Percentiles rank a stretch among this genome's conserved stretches.
Conservation (phyloP, 305 asterid species). For the Fraxinus floribunda region DNA sequence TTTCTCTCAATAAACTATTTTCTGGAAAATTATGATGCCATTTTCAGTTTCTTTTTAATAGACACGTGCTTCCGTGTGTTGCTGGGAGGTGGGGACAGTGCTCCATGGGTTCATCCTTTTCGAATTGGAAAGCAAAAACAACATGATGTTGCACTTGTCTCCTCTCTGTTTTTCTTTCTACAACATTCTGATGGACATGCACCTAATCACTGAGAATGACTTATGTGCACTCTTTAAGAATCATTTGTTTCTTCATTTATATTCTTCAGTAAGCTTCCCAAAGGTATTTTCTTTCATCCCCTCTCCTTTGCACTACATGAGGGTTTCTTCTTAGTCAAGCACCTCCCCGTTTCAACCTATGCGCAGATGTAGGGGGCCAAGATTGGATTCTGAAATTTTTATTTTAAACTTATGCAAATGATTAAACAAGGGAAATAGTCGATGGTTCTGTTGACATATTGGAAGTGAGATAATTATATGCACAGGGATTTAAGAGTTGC, state of each 20-base stretch:
- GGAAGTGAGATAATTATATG: not conserved
- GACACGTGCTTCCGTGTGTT: not conserved
- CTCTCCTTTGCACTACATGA: not conserved
- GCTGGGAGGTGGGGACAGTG: not conserved
- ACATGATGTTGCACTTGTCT: not conserved
- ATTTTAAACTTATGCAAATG: not conserved
- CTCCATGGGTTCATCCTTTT: not conserved
- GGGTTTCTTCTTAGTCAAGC: not conserved
- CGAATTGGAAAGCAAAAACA: not conserved
- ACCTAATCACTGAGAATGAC: not conserved
- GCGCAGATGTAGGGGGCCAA: not conserved
- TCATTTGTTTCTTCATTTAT: not conserved
- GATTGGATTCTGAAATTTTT: not conserved
- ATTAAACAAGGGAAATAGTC: not conserved
- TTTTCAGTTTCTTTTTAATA: not conserved
- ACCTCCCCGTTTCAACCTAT: not conserved
- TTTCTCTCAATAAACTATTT: not conserved
- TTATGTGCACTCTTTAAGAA: not conserved
- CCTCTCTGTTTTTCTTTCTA: not conserved
- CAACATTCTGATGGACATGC: not conserved
- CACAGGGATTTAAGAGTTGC: not conserved
- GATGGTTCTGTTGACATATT: not conserved
- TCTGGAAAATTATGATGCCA: not conserved
- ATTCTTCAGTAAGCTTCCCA: not conserved
- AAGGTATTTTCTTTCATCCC: not conserved